Evolutionary conservation across 345 rosid species (phyloP).

Genomic region (Populus alba): DNA sequence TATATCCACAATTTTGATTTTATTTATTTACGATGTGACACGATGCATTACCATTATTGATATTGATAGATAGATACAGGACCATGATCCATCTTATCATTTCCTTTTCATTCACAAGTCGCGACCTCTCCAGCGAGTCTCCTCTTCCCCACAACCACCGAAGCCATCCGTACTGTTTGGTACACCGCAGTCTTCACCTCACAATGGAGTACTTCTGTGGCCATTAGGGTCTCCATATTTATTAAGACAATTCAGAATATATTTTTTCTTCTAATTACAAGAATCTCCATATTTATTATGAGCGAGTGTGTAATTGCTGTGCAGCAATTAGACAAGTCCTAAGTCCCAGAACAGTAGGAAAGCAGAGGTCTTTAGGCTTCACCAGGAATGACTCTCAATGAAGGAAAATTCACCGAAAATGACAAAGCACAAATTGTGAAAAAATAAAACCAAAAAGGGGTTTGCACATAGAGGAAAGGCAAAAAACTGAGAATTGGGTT

Average conservation of each 20-base stretch:
- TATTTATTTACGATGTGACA: background rate
- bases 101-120: background rate
- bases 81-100: constrained; percentile 24
- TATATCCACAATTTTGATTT: background rate
- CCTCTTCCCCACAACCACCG: background rate
- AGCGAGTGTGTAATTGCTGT: too few relatives aligned
- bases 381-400: too few relatives aligned
- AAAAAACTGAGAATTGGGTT: background rate
- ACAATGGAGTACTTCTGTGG: background rate
- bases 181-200: background rate
- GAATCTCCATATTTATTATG: too few relatives aligned
- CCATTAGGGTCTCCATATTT: background rate
- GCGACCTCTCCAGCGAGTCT: too few relatives aligned
- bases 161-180: background rate
- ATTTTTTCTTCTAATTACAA: too few relatives aligned
- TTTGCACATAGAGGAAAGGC: background rate
- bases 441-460: background rate
- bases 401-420: background rate
- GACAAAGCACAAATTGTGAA: background rate
- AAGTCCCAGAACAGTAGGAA: too few relatives aligned
- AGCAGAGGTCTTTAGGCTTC: too few relatives aligned
- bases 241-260: background rate
- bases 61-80: background rate
- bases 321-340: too few relatives aligned
- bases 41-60: background rate